Conservation (phyloP, 257 asterid species). For the Solanum dulcamara region DNA sequence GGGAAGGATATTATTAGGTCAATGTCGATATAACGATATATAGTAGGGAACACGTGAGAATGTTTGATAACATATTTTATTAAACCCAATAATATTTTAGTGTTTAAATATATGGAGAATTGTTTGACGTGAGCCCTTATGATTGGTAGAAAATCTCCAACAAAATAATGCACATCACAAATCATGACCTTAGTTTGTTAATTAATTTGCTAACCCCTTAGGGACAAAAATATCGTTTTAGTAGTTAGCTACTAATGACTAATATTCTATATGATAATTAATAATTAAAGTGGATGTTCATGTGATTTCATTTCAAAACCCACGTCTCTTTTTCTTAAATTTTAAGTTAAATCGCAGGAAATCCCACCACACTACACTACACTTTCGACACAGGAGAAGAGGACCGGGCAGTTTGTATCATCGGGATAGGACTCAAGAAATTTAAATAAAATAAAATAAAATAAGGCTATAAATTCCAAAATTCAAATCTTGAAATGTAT, state of each 20-base stretch:
- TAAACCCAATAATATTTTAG: neutral
- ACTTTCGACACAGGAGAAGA: too few species aligned
- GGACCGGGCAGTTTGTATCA: too few species aligned
- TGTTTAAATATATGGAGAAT: neutral
- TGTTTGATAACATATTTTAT: neutral
- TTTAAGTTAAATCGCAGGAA: neutral
- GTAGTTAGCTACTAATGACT: neutral
- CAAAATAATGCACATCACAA: neutral
- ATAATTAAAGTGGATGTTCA: neutral
- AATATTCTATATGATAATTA: neutral
- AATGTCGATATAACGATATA: neutral
- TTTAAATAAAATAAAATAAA: neutral
- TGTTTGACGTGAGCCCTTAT: neutral
- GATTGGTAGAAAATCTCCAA: slow-evolving; percentile 7
- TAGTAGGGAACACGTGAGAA: neutral
- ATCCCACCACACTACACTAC: too few species aligned
- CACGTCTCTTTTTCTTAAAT: neutral
- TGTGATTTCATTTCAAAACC: neutral
- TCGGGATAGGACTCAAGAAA: neutral
- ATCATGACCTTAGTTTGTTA: neutral
- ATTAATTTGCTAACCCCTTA: neutral
- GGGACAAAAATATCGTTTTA: neutral
- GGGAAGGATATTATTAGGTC: neutral
- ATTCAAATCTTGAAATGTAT: neutral
- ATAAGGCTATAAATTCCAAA: neutral